phyloP scores from a whole-genome alignment of 495 filamentous ascomycete genomes.

The Niebla homalea region DNA sequence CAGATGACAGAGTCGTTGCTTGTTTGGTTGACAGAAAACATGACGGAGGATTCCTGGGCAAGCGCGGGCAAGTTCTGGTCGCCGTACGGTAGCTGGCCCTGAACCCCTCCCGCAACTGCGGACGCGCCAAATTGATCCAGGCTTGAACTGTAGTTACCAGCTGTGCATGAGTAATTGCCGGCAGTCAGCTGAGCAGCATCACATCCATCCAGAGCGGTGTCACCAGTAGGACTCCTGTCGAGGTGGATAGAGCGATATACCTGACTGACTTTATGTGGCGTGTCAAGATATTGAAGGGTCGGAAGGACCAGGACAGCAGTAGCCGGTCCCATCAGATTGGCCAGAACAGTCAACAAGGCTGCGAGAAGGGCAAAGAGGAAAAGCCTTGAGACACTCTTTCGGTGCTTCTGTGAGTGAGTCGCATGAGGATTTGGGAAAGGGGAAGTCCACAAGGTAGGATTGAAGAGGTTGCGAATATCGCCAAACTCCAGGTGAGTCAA shows the following conservation, averaged over 20 bases:
- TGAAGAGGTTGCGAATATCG: conserved; percentile 13
- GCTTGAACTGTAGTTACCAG: conserved; percentile 3
- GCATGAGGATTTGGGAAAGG: conserved; percentile 3
- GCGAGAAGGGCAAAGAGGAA: conserved; percentile 14
- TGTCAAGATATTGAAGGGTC: conserved; percentile 12
- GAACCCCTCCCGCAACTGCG: neutral
- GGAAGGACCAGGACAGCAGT: conserved; percentile 18
- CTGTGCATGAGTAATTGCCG: conserved; percentile 13
- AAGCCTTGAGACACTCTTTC: conserved; percentile 1
- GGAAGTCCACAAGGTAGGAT: conserved; percentile 14
- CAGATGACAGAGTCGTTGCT: conserved; percentile 1
- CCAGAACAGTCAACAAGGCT: conserved; percentile 13
- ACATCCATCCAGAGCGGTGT: neutral
- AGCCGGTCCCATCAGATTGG: conserved; percentile 19
- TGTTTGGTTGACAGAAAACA: conserved; percentile 7
- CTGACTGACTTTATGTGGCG: conserved; percentile 3
- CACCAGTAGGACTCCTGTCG: neutral
- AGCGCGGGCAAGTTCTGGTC: neutral
- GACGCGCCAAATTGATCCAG: conserved; percentile 7
- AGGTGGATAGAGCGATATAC: neutral
- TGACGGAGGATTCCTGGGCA: conserved; percentile 7
- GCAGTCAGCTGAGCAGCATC: neutral
- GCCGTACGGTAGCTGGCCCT: neutral
- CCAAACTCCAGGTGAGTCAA: conserved; percentile 16
- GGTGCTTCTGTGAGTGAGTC: neutral